A percentile compares a stretch with the other conserved stretches of the same genome.
Evolutionary conservation across 2,329 filamentous ascomycete species (phyloP).

Genomic region (Pseudogymnoascus sp.): DNA sequence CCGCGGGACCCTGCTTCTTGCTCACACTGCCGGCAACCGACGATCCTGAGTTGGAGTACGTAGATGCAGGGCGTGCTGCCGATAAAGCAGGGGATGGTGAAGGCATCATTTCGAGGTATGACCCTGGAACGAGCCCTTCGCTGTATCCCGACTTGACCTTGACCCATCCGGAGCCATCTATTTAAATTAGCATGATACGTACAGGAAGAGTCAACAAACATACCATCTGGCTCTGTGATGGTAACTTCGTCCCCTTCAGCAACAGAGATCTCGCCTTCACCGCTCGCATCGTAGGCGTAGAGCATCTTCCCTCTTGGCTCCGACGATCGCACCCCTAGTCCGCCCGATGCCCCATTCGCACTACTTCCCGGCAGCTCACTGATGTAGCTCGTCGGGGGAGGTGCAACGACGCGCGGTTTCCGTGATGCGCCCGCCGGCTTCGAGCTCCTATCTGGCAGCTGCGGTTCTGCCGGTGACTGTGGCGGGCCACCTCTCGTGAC

Average conservation of each 20-base stretch:
- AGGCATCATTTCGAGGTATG: conserved; percentile 67
- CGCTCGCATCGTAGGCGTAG: conserved; percentile 74
- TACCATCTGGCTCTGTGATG: conserved; percentile 83
- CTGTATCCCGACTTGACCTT: conserved; percentile 67
- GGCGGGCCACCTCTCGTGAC: conserved; percentile 51
- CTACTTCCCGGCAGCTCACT: conserved; percentile 52
- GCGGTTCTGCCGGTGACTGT: conserved; percentile 44
- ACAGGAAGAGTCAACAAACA: conserved; percentile 30
- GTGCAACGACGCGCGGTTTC: conserved; percentile 73
- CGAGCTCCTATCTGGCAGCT: conserved; percentile 31
- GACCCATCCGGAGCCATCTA: conserved; percentile 88
- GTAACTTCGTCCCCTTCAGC: conserved; percentile 69
- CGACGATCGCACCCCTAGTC: conserved; percentile 25
- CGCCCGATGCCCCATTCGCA: conserved; percentile 36
- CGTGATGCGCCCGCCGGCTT: conserved; percentile 25
- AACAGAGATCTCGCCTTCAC: conserved; percentile 73
- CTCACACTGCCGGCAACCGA: conserved; percentile 50
- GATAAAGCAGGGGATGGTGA: conserved; percentile 32
- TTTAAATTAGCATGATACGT: conserved; percentile 23
- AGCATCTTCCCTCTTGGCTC: conserved; percentile 79
- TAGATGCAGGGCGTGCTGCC: conserved; percentile 57
- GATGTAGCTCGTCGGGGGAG: conserved; percentile 75
- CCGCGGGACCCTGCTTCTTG: conserved; percentile 43
- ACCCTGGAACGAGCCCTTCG: conserved; percentile 79
- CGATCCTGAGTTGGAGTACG: conserved; percentile 69